Evolutionary conservation across 208 protist species (phyloP).

Genomic region (Leptomonas pyrrhocoris): DNA sequence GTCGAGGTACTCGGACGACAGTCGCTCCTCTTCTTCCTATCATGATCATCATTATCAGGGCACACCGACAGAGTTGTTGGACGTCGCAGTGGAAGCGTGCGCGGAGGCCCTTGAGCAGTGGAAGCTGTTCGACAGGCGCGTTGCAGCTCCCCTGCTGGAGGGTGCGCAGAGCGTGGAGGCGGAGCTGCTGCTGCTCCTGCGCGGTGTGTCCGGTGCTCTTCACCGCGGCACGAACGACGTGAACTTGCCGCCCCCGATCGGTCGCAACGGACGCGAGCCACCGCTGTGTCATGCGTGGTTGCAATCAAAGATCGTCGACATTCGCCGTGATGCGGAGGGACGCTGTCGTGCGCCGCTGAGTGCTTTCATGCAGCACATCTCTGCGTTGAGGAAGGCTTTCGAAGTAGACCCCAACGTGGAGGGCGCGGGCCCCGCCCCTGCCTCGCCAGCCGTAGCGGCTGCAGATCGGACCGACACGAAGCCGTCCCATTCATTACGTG

Average conservation of each 20-base stretch:
- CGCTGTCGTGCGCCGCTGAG: not conserved
- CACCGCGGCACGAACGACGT: too few species aligned
- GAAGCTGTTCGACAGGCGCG: not conserved
- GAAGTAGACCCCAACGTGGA: not conserved
- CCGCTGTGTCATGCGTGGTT: conserved; percentile 4
- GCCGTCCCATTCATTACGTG: not conserved
- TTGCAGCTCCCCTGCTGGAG: conserved; percentile 10
- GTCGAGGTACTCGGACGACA: not conserved
- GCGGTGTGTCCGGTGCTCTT: not conserved
- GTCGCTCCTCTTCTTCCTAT: too few species aligned
- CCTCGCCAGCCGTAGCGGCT: not conserved
- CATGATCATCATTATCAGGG: not conserved
- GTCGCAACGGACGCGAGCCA: not conserved
- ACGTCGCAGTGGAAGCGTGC: conserved; percentile 1
- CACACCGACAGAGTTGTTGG: conserved; percentile 2
- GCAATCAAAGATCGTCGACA: not conserved
- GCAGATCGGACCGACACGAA: not conserved
- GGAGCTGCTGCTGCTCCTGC: conserved; percentile 6
- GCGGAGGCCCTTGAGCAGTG: conserved; percentile 5
- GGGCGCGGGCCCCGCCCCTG: too few species aligned
- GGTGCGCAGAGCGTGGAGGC: not conserved
- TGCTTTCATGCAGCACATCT: not conserved
- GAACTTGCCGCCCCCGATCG: too few species aligned
- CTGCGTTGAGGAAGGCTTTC: not conserved
- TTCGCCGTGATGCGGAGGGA: not conserved